Evolutionary conservation across 441 rosid species (phyloP), one percentile per base, ranked within the genome.

Genomic region (Breynia disticha): DNA sequence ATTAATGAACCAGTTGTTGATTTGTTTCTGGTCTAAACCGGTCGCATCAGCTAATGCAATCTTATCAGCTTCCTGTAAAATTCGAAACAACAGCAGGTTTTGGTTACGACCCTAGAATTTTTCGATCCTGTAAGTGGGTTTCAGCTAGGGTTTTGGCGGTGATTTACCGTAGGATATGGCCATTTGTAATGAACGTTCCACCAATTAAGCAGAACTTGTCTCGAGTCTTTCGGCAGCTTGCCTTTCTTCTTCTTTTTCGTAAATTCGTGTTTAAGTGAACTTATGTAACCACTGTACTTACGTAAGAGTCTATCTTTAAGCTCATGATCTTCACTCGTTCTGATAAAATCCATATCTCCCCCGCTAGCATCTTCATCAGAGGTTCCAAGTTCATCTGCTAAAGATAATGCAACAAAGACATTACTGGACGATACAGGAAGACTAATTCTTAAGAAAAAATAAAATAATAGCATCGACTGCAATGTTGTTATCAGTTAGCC

Each of bases 121-220:
- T n/a, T n/a, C n/a, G 35, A 28, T 28, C 5, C 8, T 9, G 7
- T 7, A 38, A 4, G 7, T 0, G n/a, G 35, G 18, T 1, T 22
- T 19, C 16, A 37, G 10, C 8, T 50, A 59, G 21, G 41, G 48
- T 42, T 58, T 39, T 15, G 44, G 44, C 4, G 44, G 44, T 41
- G 15, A 46, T 63, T 53, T 77, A 83, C 91, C 69, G 91, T 81
- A 0, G 91, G 91, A 49, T 84, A 84, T 3, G 91, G 91, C 91
- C 91, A 84, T 46, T 67, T 79, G 71, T 65, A 64, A 55, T 83
- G 91, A 42, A 68, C 1, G 57, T 63, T 73, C 91, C 91, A 83
- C 91, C 91, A 83, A 11, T 79, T 63, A 2, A 80, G 78, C 14
- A 83, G 72, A 42, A 59, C 16, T 55, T 73, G 70, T 63, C 79